Base-by-base conservation (phyloP, 768 basidiomycete genomes). In the Amanita pallidorosea region DNA sequence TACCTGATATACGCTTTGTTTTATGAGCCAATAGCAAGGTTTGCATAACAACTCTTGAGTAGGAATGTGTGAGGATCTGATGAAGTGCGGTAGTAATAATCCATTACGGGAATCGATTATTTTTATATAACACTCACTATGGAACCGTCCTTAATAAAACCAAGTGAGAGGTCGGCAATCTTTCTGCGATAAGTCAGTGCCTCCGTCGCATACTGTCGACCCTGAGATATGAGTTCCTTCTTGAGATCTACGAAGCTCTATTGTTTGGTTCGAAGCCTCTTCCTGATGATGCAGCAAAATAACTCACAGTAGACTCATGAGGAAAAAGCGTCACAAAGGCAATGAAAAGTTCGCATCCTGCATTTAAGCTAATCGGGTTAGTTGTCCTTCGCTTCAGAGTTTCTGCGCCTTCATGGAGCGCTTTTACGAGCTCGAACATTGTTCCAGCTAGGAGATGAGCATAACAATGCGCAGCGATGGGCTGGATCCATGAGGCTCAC, bases 41-140 rank as follows among this genome's bases (percentile, higher is more conserved):
- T 67, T 91, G 83, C 71, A 94, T 85, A 50, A 99, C 95, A 41
- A 97, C 93, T 60, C 96, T 77, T 22, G 93, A 97, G 70, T 94
- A 94, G 31, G 91, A 92, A 67, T 99, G 96, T 2, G 93, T 97
- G 52, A 99, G 77, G 62, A 99, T 93, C 90, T 97, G 63, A 53
- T 62, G 52, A 55, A 33, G 56, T n/a, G 35, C 53, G 42, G 50
- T 42, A 49, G 50, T 42, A 49, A 47, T 48, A 47, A 29, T 50
- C 34, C 53, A 31, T 41, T 22, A 54, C 17, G 35, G 23, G 25
- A 42, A 47, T 40, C 29, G 45, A 43, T 49, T 18, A 41, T 49
- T n/a, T 45, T 40, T 47, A 23, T 35, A 41, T 47, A 29, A 41
- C 38, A 64, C 75, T 60, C 63, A 85, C 90, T 61, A 91, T 88